Evolutionary conservation across 1,284 basidiomycete genomes (phyloP).

Genomic region (Peniophora sp.): DNA sequence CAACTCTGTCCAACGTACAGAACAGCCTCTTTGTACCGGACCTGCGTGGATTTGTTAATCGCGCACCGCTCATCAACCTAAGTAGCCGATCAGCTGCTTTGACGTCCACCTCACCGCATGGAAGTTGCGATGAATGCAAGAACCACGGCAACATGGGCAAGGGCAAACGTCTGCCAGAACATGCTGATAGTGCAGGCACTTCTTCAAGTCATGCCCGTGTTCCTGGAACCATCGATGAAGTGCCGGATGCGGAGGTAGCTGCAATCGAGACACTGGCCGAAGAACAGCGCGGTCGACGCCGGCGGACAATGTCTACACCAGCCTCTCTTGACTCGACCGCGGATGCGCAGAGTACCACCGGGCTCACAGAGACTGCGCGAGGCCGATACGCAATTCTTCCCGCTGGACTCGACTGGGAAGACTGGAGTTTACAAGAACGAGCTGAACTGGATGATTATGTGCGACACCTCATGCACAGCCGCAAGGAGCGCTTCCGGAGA

Average conservation of each 20-base stretch:
- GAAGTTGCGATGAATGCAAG: no score
- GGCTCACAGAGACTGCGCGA: not conserved
- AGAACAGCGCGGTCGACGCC: no score
- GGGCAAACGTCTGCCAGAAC: no score
- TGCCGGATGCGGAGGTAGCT: no score
- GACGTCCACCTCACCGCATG: no score
- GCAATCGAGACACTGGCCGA: no score
- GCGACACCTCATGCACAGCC: conserved; percentile 4
- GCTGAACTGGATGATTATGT: conserved; percentile 8
- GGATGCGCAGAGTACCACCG: not conserved
- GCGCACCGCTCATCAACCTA: not conserved
- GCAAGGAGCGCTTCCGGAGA: conserved; percentile 1
- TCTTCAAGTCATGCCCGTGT: no score
- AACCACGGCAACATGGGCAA: no score
- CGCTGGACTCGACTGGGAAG: conserved; percentile 5
- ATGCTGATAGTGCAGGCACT: no score
- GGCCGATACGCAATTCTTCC: conserved; percentile 6
- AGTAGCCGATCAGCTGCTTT: not conserved
- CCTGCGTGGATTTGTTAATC: conserved; percentile 2
- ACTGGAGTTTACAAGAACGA: conserved; percentile 4
- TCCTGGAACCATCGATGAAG: no score
- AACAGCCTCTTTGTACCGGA: conserved; percentile 8
- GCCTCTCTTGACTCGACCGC: no score
- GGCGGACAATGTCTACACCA: no score
- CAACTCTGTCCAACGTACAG: conserved; percentile 6